A percentile compares a stretch with the other conserved stretches of the same genome.
phyloP scores from a whole-genome alignment of 2,329 filamentous ascomycete species.

The Pseudogymnoascus verrucosus region DNA sequence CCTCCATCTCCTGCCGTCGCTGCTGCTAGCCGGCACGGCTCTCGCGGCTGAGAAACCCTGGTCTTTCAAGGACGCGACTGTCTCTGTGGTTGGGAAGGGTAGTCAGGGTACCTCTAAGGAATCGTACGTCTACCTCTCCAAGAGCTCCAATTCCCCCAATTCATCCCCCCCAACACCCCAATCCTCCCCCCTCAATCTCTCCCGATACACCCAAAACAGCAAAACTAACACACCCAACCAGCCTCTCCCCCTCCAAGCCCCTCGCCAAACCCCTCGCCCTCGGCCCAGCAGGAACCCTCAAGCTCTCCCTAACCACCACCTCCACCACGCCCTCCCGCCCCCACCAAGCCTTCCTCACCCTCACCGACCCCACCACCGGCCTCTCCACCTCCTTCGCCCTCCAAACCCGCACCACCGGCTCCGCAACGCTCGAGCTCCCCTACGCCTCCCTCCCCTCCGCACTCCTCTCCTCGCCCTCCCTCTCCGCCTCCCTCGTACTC shows the following conservation, averaged over 20 bases:
- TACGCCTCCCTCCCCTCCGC: slow-evolving; percentile 58
- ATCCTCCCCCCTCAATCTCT: not conserved
- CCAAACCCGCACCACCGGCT: slow-evolving; percentile 77
- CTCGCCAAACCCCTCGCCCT: slow-evolving; percentile 58
- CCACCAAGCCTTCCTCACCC: slow-evolving; percentile 85
- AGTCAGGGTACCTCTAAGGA: slow-evolving; percentile 45
- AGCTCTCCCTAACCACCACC: slow-evolving; percentile 72
- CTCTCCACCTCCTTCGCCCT: slow-evolving; percentile 84
- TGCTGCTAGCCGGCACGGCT: slow-evolving; percentile 34
- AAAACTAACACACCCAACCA: slow-evolving; percentile 13
- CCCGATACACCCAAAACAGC: not conserved
- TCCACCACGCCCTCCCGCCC: slow-evolving; percentile 76
- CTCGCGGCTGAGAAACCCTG: slow-evolving; percentile 45
- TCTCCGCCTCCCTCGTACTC: slow-evolving; percentile 75
- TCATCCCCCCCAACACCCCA: not conserved
- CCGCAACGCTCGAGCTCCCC: slow-evolving; percentile 63
- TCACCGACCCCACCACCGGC: slow-evolving; percentile 66
- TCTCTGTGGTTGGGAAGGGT: slow-evolving; percentile 56
- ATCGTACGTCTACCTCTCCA: slow-evolving; percentile 45
- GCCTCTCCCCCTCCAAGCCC: slow-evolving; percentile 25
- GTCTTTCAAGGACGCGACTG: slow-evolving; percentile 65
- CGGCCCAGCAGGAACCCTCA: slow-evolving; percentile 63
- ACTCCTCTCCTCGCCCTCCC: slow-evolving; percentile 61
- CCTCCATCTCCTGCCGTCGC: slow-evolving; percentile 34
- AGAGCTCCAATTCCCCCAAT: not conserved